phyloP scores from a whole-genome alignment of 805 yeast species.

The Danielozyma ontarioensis region DNA sequence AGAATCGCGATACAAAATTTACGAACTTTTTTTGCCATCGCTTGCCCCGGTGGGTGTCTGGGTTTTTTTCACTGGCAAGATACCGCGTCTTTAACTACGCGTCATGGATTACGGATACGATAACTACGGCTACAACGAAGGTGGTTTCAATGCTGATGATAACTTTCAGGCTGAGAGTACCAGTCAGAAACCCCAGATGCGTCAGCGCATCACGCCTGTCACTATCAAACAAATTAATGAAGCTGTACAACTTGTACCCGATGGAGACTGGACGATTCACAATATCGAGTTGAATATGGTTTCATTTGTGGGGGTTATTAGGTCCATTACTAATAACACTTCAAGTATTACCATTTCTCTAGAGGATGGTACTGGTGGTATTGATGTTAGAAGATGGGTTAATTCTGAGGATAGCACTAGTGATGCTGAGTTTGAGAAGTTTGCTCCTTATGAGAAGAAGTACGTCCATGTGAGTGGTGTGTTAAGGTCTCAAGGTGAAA shows the following conservation, averaged over 20 bases:
- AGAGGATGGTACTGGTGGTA: slow-evolving; percentile 70
- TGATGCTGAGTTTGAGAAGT: slow-evolving; percentile 25
- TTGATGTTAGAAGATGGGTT: slow-evolving; percentile 62
- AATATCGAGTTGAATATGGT: slow-evolving; percentile 61
- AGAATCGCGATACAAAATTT: too few species aligned
- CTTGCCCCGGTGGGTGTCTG: neutral
- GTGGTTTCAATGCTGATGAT: neutral
- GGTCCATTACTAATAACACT: slow-evolving; percentile 56
- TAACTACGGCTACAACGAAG: neutral
- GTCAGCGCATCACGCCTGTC: slow-evolving; percentile 45
- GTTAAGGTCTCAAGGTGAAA: slow-evolving; percentile 54
- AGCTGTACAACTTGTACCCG: slow-evolving; percentile 56
- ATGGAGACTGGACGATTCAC: slow-evolving; percentile 58
- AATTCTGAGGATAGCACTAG: slow-evolving; percentile 24
- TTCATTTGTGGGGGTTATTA: slow-evolving; percentile 62
- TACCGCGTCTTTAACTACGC: too few species aligned
- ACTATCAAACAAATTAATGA: slow-evolving; percentile 70
- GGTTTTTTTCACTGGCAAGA: too few species aligned
- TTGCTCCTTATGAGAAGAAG: slow-evolving; percentile 40
- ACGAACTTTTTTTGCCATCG: neutral
- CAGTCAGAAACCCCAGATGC: neutral
- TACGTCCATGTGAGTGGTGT: slow-evolving; percentile 54
- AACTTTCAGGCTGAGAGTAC: neutral
- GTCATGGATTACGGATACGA: neutral
- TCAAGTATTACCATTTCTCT: slow-evolving; percentile 51